Conservation (phyloP, 352 stramenopile species). For the Globisporangium abappressorium region DNA sequence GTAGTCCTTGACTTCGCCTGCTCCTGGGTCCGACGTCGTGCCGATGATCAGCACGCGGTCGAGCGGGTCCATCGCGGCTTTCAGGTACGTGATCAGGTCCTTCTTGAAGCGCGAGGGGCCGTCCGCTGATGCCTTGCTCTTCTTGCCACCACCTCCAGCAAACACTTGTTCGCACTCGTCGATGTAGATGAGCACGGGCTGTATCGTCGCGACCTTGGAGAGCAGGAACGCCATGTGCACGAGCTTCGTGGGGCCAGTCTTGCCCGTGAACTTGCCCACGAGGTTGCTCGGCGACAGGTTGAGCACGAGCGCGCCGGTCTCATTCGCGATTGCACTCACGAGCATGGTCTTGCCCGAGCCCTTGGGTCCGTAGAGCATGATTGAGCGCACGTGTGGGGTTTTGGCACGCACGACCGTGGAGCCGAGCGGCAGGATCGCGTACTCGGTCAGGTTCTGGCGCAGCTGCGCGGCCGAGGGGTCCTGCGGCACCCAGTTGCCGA, state of each 20-base stretch:
- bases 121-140: conserved; percentile 75
- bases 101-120: conserved; percentile 91
- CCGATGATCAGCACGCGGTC: conserved; percentile 92
- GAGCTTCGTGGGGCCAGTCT: conserved; percentile 89
- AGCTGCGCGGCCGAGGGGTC: conserved; percentile 91
- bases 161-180: conserved; percentile 93
- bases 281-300: conserved; percentile 93
- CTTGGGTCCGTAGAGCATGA: conserved; percentile 93
- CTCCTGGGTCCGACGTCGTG: conserved; percentile 79
- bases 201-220: conserved; percentile 78
- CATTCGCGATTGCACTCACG: conserved; percentile 89
- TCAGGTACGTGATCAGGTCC: conserved; percentile 92
- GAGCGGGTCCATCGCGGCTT: conserved; percentile 80
- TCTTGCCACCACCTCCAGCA: conserved; percentile 61
- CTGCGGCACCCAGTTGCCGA: conserved; percentile 88
- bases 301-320: conserved; percentile 92
- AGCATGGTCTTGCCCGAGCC: conserved; percentile 93
- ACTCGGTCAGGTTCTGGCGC: conserved; percentile 88
- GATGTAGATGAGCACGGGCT: conserved; percentile 93
- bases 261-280: conserved; percentile 91
- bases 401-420: conserved; percentile 69
- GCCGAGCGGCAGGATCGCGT: conserved; percentile 87
- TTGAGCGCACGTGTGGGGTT: conserved; percentile 77
- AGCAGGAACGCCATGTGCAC: conserved; percentile 94
- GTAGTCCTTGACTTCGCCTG: conserved; percentile 86